A percentile compares a stretch with the other conserved stretches of the same genome.
phyloP scores from a whole-genome alignment of 257 asterid genomes.

The Nicotiana benthamiana region DNA sequence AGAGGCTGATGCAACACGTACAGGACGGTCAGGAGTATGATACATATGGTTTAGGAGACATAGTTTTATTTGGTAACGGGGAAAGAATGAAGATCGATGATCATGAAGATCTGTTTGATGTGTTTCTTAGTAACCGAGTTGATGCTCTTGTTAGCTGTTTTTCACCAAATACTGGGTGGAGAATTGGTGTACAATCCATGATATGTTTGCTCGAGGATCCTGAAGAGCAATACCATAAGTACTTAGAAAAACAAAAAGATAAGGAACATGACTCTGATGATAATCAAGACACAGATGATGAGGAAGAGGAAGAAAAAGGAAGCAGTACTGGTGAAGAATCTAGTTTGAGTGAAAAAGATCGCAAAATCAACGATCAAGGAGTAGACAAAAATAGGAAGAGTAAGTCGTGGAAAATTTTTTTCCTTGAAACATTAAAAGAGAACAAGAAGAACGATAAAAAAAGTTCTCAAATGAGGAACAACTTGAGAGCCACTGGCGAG shows the following conservation, averaged over 20 bases:
- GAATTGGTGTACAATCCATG: conserved; percentile 16
- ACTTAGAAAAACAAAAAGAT: not conserved
- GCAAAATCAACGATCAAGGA: not conserved
- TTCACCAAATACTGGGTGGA: conserved; percentile 36
- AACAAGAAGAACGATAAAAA: conserved; percentile 18
- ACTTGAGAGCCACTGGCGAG: not conserved
- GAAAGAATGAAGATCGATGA: conserved; percentile 39
- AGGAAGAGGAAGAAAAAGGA: not conserved
- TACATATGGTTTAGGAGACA: conserved; percentile 41
- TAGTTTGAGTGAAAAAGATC: not conserved
- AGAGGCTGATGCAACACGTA: conserved; percentile 27
- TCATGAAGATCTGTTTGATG: conserved; percentile 38
- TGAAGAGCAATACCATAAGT: conserved; percentile 12
- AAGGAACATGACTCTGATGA: not conserved
- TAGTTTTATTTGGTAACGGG: conserved; percentile 43
- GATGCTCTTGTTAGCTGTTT: conserved; percentile 19
- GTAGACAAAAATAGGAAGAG: not conserved
- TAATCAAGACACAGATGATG: conserved; percentile 7
- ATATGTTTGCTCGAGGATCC: conserved; percentile 36
- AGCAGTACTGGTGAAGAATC: not conserved
- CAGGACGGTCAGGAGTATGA: not conserved
- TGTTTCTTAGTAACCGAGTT: conserved; percentile 41
- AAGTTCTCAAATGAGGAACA: not conserved
- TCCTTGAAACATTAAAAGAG: conserved; percentile 12
- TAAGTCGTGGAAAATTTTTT: conserved; percentile 18